Percentiles rank a stretch among this genome's conserved stretches.
These are phyloP conservation scores for Orbilia ellipsospora DNA, from an alignment of 2,329 filamentous ascomycete species.

Conservation along the genomic window DNA sequence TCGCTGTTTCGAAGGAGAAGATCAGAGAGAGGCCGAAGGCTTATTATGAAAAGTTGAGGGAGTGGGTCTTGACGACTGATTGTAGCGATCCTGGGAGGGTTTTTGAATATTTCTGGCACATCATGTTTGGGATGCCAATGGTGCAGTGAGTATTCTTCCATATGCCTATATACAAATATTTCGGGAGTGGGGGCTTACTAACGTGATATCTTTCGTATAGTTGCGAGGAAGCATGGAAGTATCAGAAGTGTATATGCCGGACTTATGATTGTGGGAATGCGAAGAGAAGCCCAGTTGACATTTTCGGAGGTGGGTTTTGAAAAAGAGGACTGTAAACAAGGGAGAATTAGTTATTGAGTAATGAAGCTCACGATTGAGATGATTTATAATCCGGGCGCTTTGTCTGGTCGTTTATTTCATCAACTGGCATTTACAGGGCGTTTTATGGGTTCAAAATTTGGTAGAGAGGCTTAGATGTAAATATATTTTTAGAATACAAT, in stretches of 20 bases:
- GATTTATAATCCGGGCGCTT: not conserved
- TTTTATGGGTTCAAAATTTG: not conserved
- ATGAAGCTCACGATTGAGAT: not conserved
- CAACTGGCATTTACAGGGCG: not conserved
- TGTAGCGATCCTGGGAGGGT: constrained; percentile 71
- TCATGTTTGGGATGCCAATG: constrained; percentile 64
- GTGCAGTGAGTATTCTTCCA: constrained; percentile 28
- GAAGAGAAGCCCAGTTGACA: constrained; percentile 1
- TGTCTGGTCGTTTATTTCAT: not conserved
- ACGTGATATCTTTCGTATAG: constrained; percentile 3
- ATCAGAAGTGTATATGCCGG: constrained; percentile 28
- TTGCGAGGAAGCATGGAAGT: constrained; percentile 7
- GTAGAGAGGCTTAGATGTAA: too few species aligned
- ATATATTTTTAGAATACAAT: too few species aligned
- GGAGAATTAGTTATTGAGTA: not conserved
- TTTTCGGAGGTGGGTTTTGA: not conserved
- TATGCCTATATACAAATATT: not conserved
- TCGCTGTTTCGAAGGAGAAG: constrained; percentile 70
- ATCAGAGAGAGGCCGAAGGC: constrained; percentile 66
- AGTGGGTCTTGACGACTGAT: constrained; percentile 70
- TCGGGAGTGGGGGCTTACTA: not conserved
- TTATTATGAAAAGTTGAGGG: constrained; percentile 69
- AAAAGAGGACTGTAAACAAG: not conserved
- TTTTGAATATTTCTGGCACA: constrained; percentile 75
- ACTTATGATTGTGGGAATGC: constrained; percentile 24